A percentile compares a stretch with the other conserved stretches of the same genome.
Evolutionary conservation across 495 filamentous ascomycete species (phyloP).

Genomic region (Penicillium fimorum): DNA sequence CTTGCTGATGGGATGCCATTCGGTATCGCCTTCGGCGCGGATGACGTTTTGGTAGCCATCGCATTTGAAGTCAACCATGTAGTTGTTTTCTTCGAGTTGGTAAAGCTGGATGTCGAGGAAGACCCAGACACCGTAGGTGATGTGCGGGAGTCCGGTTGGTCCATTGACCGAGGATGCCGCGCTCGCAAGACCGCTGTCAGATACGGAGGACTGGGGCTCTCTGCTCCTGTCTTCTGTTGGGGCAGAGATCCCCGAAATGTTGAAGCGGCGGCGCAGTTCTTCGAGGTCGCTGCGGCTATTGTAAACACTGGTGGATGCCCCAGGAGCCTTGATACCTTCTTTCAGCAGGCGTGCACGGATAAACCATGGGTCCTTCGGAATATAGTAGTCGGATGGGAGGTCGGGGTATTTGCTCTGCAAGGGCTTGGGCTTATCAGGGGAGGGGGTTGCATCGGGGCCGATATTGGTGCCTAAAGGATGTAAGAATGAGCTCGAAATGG

Average conservation of each 20-base stretch:
- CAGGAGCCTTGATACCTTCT: conserved; percentile 59
- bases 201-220: conserved; percentile 24
- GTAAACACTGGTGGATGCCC: conserved; percentile 51
- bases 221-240: conserved; percentile 36
- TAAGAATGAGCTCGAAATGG: conserved; percentile 3
- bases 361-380: conserved; percentile 94
- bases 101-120: conserved; percentile 97
- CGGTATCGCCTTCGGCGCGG: conserved; percentile 42
- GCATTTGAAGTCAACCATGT: conserved; percentile 97
- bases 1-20: conserved; percentile 50
- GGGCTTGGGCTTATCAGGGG: conserved; percentile 33
- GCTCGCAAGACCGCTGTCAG: conserved; percentile 29
- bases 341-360: conserved; percentile 86
- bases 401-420: conserved; percentile 50
- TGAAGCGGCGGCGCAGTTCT: conserved; percentile 47
- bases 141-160: conserved; percentile 31
- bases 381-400: conserved; percentile 59
- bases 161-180: conserved; percentile 46
- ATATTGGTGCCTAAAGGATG: conserved; percentile 27
- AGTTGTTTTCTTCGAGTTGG: conserved; percentile 88
- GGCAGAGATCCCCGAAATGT: conserved; percentile 42
- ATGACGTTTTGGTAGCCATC: conserved; percentile 90
- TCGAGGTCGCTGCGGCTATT: conserved; percentile 59
- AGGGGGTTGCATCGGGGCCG: conserved; percentile 20
- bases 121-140: conserved; percentile 57